A percentile compares a stretch with the other conserved stretches of the same genome.
These are phyloP conservation scores for Bothriochloa decipiens DNA, from an alignment of 176 grass and related monocot species.

Conservation along the genomic window DNA sequence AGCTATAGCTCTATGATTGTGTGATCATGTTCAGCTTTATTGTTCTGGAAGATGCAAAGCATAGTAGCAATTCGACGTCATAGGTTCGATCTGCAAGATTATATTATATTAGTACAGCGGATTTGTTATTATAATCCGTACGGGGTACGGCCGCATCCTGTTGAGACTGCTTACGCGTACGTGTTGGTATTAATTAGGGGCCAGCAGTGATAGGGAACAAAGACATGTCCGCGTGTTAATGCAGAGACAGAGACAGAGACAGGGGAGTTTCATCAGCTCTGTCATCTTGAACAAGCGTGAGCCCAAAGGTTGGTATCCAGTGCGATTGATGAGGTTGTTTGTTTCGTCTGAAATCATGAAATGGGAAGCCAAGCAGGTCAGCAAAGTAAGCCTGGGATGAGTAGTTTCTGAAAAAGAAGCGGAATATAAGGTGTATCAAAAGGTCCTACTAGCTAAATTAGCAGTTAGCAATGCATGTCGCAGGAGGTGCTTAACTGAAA, in stretches of 20 bases:
- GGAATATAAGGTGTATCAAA: too few species aligned
- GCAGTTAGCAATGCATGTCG: neutral
- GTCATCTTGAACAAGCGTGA: constrained; percentile 26
- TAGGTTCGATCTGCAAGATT: neutral
- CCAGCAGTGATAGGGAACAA: neutral
- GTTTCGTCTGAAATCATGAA: neutral
- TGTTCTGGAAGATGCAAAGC: constrained; percentile 37
- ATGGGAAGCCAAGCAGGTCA: neutral
- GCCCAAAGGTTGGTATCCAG: constrained; percentile 37
- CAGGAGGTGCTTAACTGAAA: neutral
- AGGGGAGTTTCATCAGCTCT: neutral
- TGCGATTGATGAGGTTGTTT: neutral
- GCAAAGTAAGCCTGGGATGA: neutral
- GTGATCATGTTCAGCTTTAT: constrained; percentile 4
- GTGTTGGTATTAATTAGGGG: neutral
- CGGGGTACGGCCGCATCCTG: neutral
- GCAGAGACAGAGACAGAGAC: neutral
- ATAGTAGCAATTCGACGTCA: neutral
- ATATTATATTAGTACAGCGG: neutral
- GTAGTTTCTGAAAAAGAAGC: neutral
- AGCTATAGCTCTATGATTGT: neutral
- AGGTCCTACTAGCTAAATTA: too few species aligned
- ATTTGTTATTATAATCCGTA: constrained; percentile 27
- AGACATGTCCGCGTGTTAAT: neutral
- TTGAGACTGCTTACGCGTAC: constrained; percentile 4